Percentiles rank a stretch among this genome's conserved stretches.
Conservation (phyloP, 2,329 filamentous ascomycete species). For the Fusarium sp. region DNA sequence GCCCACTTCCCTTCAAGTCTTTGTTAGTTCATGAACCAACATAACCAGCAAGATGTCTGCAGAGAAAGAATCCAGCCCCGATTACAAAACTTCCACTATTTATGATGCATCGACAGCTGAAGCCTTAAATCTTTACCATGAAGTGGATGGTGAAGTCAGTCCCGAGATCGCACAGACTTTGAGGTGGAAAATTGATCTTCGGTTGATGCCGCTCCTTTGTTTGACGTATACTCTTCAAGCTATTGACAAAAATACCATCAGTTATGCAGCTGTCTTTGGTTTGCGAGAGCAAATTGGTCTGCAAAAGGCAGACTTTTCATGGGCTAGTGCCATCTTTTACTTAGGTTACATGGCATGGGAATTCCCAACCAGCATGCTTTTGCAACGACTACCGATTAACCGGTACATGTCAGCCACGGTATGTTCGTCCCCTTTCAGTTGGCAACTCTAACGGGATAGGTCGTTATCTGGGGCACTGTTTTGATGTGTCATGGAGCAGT, state of each 20-base stretch:
- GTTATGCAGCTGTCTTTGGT: conserved; percentile 59
- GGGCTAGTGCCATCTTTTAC: conserved; percentile 60
- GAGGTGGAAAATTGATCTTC: conserved; percentile 41
- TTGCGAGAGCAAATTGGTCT: conserved; percentile 56
- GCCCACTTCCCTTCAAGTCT: not conserved
- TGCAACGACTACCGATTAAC: conserved; percentile 33
- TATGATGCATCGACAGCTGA: conserved; percentile 22
- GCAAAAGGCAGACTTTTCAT: conserved; percentile 56
- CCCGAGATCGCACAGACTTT: conserved; percentile 14
- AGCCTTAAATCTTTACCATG: conserved; percentile 19
- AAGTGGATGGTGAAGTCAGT: conserved; percentile 4
- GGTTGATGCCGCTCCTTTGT: conserved; percentile 46
- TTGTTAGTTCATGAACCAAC: not conserved
- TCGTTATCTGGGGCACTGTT: conserved; percentile 26
- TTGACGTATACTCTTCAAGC: conserved; percentile 45
- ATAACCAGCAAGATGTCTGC: conserved; percentile 1
- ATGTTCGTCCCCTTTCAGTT: not conserved
- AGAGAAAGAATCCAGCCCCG: conserved; percentile 1
- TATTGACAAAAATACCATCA: conserved; percentile 47
- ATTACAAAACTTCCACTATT: conserved; percentile 11
- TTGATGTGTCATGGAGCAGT: conserved; percentile 32
- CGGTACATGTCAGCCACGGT: conserved; percentile 34
- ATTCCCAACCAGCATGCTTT: conserved; percentile 53
- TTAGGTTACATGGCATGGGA: conserved; percentile 56
- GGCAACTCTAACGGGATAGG: conserved; percentile 1